Conservation (phyloP, 116 monocot genomes). For the Phalaenopsis hybrid region DNA sequence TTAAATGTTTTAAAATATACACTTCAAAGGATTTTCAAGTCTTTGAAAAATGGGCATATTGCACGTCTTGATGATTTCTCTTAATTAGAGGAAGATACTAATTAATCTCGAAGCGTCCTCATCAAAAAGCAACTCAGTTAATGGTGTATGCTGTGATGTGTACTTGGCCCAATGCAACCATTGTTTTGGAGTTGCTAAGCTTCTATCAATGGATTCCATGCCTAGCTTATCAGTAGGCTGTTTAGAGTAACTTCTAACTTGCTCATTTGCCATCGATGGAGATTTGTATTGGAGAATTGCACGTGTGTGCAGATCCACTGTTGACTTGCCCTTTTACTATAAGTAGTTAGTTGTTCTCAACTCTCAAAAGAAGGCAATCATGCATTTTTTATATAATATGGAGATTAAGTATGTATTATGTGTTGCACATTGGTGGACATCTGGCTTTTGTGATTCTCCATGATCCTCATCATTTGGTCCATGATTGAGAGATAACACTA, state of each 20-base stretch:
- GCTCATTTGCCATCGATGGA: not conserved
- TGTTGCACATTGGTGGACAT: no score
- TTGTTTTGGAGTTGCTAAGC: not conserved
- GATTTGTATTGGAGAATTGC: not conserved
- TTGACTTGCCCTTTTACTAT: not conserved
- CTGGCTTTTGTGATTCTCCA: no score
- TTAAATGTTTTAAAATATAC: not conserved
- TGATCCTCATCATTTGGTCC: no score
- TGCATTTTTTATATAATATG: no score
- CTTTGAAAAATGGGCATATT: not conserved
- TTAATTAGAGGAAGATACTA: no score
- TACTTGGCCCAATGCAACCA: not conserved
- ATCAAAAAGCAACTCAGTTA: not conserved
- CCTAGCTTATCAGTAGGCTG: not conserved
- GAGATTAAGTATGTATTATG: no score
- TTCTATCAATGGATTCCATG: not conserved
- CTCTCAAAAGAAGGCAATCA: not conserved
- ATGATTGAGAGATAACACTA: not conserved
- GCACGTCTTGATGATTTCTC: not conserved
- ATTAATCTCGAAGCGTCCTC: not conserved
- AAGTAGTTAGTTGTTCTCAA: no score
- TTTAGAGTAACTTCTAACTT: not conserved
- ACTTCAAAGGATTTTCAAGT: not conserved
- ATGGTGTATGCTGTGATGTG: not conserved
- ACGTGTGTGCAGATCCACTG: not conserved